Evolutionary conservation across 495 filamentous ascomycete genomes (phyloP), one percentile per base, ranked within the genome.

Genomic region (Talaromyces adpressus): DNA sequence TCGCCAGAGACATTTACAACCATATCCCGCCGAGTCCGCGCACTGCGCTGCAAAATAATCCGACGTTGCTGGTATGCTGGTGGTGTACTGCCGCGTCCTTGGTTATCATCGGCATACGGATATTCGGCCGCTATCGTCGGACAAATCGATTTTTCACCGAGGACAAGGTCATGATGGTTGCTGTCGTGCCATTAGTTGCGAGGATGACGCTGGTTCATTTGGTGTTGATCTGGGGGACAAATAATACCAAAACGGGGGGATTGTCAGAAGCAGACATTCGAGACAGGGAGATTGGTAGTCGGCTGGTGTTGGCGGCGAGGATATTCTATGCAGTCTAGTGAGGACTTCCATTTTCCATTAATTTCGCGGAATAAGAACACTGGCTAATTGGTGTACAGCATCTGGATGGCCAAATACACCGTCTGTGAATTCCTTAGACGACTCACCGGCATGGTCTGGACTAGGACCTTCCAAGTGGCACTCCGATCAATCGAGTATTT

Each of bases 401-500:
- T 98, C 62, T 98, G 93, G 93, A 88, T 87, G 30, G 85, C 92
- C 68, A 98, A 98, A 74, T 84, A 88, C 72, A 91, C 92, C 54
- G 89, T 98, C 61, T 89, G 89, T 64, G 91, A 95, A 72, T 97
- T 96, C 69, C 87, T 98, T 65, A 89, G 88, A 67, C 87, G 94
- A 23, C 83, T 98, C 41, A 83, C 84, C 5, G 77, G 79, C 6
- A 75, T 82, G 56, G 79, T 85, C 62, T 95, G 90, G 90, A 84
- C 87, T 60, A 79, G 80, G 22, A 86, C 87, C 6, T 89, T 93
- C 63, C 83, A 88, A 41, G 63, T 83, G 3, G 84, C 84, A 23
- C 75, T 98, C 7, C 75, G 82, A 61, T 79, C 83, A 62, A 88
- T 97, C 63, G 84, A 90, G 58, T 84, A 85, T 72, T 90, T 88